Evolutionary conservation across 75 land plant genomes (phyloP).

Genomic region (Pinus albicaulis): DNA sequence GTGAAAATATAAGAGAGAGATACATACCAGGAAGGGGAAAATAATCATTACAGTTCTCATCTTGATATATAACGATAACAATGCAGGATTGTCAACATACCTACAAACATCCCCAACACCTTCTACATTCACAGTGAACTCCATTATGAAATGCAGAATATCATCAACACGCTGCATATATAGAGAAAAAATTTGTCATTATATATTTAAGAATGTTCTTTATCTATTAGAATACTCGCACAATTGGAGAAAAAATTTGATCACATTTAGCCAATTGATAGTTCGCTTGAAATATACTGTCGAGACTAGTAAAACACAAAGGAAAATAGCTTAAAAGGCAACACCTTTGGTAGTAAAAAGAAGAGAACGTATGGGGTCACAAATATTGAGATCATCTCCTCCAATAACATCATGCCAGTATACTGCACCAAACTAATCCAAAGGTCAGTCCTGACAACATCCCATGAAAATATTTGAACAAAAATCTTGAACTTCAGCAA

Average conservation of each 20-base stretch:
- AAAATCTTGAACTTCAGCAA: neutral
- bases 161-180: slow-evolving; percentile 77
- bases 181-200: slow-evolving; percentile 1
- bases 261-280: neutral
- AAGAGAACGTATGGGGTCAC: slow-evolving; percentile 87
- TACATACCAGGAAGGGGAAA: neutral
- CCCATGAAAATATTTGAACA: neutral
- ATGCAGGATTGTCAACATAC: slow-evolving; percentile 21
- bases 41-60: neutral
- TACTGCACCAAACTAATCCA: slow-evolving; percentile 60
- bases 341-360: slow-evolving; percentile 76
- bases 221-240: too few relatives aligned
- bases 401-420: slow-evolving; percentile 84
- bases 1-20: neutral
- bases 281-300: neutral
- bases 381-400: slow-evolving; percentile 93
- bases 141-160: slow-evolving; percentile 77
- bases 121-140: slow-evolving; percentile 72
- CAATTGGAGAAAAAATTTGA: too few relatives aligned
- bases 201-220: neutral
- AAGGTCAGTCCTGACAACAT: slow-evolving; percentile 1
- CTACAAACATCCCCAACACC: slow-evolving; percentile 99
- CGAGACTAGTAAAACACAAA: neutral
- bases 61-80: neutral
- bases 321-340: slow-evolving; percentile 4